These are phyloP conservation scores for Suillus paluster DNA, from an alignment of 768 basidiomycete species.

Conservation along the genomic window DNA sequence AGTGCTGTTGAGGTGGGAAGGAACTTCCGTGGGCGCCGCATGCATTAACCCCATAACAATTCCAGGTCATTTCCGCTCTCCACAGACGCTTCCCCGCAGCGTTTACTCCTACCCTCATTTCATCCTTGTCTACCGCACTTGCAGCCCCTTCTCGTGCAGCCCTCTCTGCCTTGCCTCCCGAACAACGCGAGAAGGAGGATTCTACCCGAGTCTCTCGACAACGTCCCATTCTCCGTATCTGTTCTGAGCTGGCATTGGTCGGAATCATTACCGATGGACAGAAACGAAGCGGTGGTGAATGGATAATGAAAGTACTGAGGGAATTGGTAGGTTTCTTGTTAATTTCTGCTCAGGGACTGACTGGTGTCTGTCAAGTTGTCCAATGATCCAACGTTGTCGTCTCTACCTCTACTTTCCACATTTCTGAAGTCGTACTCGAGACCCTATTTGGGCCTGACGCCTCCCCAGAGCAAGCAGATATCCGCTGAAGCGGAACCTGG, in stretches of 20 bases:
- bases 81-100: slow-evolving; percentile 84
- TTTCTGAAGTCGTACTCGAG: slow-evolving; percentile 93
- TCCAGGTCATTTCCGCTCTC: slow-evolving; percentile 83
- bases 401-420: slow-evolving; percentile 86
- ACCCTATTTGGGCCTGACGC: slow-evolving; percentile 82
- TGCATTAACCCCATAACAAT: slow-evolving; percentile 8
- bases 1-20: slow-evolving; percentile 84
- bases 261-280: slow-evolving; percentile 79
- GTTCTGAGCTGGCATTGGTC: slow-evolving; percentile 88
- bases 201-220: slow-evolving; percentile 76
- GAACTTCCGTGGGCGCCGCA: background rate
- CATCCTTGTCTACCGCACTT: slow-evolving; percentile 60
- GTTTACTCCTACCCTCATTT: slow-evolving; percentile 76
- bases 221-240: slow-evolving; percentile 83
- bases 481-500: slow-evolving; percentile 58
- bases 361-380: slow-evolving; percentile 61
- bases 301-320: slow-evolving; percentile 86
- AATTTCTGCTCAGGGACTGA: slow-evolving; percentile 13
- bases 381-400: slow-evolving; percentile 84
- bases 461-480: slow-evolving; percentile 63
- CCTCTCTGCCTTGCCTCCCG: slow-evolving; percentile 60
- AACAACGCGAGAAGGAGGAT: slow-evolving; percentile 95
- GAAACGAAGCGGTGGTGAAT: slow-evolving; percentile 77
- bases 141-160: slow-evolving; percentile 61
- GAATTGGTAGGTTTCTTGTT: slow-evolving; percentile 67